Conservation (phyloP, 345 rosid species). For the Corchorus olitorius region DNA sequence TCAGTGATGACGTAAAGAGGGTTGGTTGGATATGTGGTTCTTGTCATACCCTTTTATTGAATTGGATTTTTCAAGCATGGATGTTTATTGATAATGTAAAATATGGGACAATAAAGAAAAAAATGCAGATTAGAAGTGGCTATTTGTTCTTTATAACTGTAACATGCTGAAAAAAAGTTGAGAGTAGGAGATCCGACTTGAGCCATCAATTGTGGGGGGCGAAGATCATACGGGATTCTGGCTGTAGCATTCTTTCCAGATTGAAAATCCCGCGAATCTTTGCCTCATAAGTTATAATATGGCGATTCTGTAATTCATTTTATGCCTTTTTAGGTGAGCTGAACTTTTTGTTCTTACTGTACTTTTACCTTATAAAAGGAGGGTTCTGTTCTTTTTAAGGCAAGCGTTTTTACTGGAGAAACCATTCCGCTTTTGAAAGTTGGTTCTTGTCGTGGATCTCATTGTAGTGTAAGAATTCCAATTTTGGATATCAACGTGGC, state of each 20-base stretch:
- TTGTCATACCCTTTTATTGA: not conserved
- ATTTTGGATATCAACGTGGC: no score
- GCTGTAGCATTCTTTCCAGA: conserved; percentile 21
- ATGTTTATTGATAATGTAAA: conserved; percentile 22
- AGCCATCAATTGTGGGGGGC: conserved; percentile 15
- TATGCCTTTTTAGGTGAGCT: not conserved
- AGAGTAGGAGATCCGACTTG: conserved; percentile 23
- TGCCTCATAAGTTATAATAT: not conserved
- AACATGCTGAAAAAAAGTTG: conserved; percentile 28
- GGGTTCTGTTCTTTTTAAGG: not conserved
- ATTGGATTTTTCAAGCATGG: conserved; percentile 20
- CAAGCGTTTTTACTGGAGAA: not conserved
- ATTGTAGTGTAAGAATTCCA: no score
- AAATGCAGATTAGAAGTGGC: conserved; percentile 26
- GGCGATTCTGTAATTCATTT: not conserved
- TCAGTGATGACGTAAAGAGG: not conserved
- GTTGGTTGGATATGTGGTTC: not conserved
- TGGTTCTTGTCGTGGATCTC: not conserved
- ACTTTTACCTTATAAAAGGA: not conserved
- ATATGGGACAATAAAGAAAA: conserved; percentile 26
- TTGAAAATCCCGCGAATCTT: not conserved
- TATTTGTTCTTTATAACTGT: conserved; percentile 26
- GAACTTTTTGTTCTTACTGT: not conserved
- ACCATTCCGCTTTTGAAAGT: not conserved
- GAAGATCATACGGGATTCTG: conserved; percentile 17